These are phyloP conservation scores for Ceratobasidium sp. DNA, from an alignment of 1,284 basidiomycete genomes.

Conservation along the genomic window DNA sequence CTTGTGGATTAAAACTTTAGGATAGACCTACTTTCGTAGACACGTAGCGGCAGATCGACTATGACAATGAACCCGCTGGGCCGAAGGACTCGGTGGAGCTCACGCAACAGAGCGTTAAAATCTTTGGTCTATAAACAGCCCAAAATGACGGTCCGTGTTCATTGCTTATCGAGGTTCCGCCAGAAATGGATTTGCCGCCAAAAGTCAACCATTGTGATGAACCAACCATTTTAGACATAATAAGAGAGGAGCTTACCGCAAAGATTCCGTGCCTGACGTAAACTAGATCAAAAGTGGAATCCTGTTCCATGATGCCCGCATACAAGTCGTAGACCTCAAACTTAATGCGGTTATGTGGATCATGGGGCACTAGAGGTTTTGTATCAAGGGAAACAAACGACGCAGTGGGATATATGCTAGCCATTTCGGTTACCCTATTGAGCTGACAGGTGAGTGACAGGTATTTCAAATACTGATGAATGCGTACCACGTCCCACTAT, in stretches of 20 bases:
- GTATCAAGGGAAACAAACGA: constrained; percentile 9
- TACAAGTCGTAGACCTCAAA: constrained; percentile 29
- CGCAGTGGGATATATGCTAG: constrained; percentile 6
- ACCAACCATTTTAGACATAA: background rate
- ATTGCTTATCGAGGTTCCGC: no score
- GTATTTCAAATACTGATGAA: background rate
- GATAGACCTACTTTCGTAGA: constrained; percentile 1
- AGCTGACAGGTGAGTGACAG: background rate
- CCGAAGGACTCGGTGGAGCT: constrained; percentile 23
- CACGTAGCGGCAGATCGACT: constrained; percentile 13
- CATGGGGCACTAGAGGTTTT: background rate
- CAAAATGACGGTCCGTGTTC: no score
- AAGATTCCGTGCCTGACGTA: constrained; percentile 4
- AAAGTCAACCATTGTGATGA: no score
- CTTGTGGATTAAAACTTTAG: no score
- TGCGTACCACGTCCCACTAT: constrained; percentile 17
- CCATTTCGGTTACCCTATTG: constrained; percentile 17
- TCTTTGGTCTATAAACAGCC: constrained; percentile 8
- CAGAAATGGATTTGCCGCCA: no score
- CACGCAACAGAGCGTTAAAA: constrained; percentile 25
- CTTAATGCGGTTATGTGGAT: constrained; percentile 12
- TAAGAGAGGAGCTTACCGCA: background rate
- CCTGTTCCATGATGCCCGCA: constrained; percentile 16
- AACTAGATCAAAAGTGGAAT: constrained; percentile 23
- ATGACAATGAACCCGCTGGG: constrained; percentile 12